A percentile compares a stretch with the other conserved stretches of the same genome.
phyloP scores from a whole-genome alignment of 2,329 filamentous ascomycete species.

The Trichoderma simmonsii region DNA sequence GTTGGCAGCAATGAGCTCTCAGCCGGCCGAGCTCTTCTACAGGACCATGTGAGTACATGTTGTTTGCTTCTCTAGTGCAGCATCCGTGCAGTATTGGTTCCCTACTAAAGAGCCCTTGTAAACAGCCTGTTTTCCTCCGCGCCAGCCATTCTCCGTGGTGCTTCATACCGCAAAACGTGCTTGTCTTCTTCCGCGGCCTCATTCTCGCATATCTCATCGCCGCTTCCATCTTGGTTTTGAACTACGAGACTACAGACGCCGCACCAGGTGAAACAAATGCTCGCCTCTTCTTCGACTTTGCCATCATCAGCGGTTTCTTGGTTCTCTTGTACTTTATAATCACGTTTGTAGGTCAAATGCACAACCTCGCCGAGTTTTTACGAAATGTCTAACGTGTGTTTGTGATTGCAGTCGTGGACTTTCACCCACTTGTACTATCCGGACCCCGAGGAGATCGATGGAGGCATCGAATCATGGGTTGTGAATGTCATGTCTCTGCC shows the following conservation, averaged over 20 bases:
- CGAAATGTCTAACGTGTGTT: background rate
- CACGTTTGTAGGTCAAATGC: slow-evolving; percentile 42
- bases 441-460: slow-evolving; percentile 37
- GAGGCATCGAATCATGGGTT: slow-evolving; percentile 35
- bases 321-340: slow-evolving; percentile 46
- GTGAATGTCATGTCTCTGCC: slow-evolving; percentile 46
- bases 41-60: slow-evolving; percentile 34
- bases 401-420: slow-evolving; percentile 44
- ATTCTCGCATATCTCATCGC: slow-evolving; percentile 44
- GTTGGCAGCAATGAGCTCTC: slow-evolving; percentile 30
- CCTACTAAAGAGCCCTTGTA: slow-evolving; percentile 18
- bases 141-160: slow-evolving; percentile 52
- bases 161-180: slow-evolving; percentile 43
- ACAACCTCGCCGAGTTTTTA: background rate
- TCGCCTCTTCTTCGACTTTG: slow-evolving; percentile 50
- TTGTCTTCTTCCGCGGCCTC: slow-evolving; percentile 43
- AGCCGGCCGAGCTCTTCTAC: slow-evolving; percentile 30
- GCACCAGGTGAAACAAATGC: slow-evolving; percentile 36
- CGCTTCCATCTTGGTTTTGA: slow-evolving; percentile 40
- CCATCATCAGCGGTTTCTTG: slow-evolving; percentile 41
- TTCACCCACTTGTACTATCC: slow-evolving; percentile 51
- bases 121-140: slow-evolving; percentile 49
- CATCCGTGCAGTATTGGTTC: background rate
- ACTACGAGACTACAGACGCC: slow-evolving; percentile 45
- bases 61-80: background rate